phyloP scores from a whole-genome alignment of 129 eudicot species.

The Helichrysum umbraculigerum region DNA sequence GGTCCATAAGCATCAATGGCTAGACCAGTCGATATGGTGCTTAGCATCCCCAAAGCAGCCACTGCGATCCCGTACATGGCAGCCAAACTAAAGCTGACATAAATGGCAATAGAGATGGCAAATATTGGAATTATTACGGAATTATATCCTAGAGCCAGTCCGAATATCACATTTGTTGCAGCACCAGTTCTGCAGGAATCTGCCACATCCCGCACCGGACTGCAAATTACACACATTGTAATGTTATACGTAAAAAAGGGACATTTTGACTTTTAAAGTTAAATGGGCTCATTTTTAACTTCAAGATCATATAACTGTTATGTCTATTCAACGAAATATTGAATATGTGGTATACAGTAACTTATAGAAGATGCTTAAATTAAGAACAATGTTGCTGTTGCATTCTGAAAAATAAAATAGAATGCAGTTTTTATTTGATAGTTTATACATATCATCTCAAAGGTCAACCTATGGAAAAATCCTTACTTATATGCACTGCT shows the following conservation, averaged over 20 bases:
- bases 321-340: background rate
- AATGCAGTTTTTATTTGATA: too few relatives aligned
- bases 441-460: background rate
- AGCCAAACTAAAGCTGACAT: constrained; percentile 52
- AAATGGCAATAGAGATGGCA: constrained; percentile 45
- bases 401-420: background rate
- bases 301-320: constrained; percentile 2
- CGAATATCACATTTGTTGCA: constrained; percentile 66
- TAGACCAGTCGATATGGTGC: constrained; percentile 52
- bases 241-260: too few relatives aligned
- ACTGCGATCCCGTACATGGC: constrained; percentile 59
- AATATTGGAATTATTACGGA: constrained; percentile 64
- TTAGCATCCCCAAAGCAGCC: constrained; percentile 57
- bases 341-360: too few relatives aligned
- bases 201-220: constrained; percentile 72
- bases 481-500: too few relatives aligned
- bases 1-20: constrained; percentile 63
- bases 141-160: constrained; percentile 71
- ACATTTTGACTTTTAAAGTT: constrained; percentile 2
- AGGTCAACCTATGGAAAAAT: background rate
- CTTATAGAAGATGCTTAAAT: background rate
- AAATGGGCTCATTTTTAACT: background rate
- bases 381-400: background rate
- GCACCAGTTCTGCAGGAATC: constrained; percentile 57
- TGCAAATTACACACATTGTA: constrained; percentile 11